phyloP scores from a whole-genome alignment of 352 stramenopile genomes.

The Elongisporangium prolatum region DNA sequence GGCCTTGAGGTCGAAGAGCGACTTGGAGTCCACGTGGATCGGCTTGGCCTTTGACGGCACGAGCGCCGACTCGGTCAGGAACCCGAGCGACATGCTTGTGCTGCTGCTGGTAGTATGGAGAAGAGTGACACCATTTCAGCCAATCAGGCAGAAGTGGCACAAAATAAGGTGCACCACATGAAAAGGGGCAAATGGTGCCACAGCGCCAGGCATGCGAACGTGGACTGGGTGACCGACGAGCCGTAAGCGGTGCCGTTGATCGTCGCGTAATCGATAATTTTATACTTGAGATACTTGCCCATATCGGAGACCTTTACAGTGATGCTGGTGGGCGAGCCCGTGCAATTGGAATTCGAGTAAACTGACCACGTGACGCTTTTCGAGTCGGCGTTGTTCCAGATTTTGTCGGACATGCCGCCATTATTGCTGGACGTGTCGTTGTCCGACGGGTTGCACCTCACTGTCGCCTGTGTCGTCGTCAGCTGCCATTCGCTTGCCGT shows the following conservation, averaged over 20 bases:
- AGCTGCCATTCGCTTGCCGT: not conserved
- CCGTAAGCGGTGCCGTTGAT: not conserved
- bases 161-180: not conserved
- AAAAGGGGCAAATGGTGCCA: not conserved
- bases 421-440: not conserved
- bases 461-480: not conserved
- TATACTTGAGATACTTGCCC: not conserved
- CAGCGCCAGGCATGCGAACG: not conserved
- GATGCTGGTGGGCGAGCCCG: not conserved
- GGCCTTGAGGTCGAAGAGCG: conserved; percentile 77
- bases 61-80: conserved; percentile 90
- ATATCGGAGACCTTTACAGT: not conserved
- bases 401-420: not conserved
- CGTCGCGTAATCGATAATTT: not conserved
- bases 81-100: conserved; percentile 81
- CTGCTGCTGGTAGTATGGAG: not conserved
- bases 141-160: not conserved
- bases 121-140: not conserved
- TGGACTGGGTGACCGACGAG: not conserved
- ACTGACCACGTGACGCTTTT: not conserved
- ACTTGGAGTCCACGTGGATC: conserved; percentile 85
- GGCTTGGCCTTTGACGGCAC: conserved; percentile 88
- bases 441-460: not conserved
- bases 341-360: not conserved
- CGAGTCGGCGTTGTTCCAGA: not conserved